A percentile compares a stretch with the other conserved stretches of the same genome.
Conservation (phyloP, 805 yeast species). For the Kazachstania martiniae region DNA sequence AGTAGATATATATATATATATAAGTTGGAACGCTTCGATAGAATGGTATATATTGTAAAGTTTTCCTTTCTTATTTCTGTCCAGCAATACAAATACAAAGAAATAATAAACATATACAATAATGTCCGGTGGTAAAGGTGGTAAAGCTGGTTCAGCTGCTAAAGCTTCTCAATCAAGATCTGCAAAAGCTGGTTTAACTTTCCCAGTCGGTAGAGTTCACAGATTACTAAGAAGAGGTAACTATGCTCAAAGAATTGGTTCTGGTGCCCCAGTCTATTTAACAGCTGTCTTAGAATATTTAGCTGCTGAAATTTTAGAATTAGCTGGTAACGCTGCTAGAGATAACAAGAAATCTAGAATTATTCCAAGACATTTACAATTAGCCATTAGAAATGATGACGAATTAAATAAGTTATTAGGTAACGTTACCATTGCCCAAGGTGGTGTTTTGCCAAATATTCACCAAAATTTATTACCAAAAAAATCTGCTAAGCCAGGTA, state of each 20-base stretch:
- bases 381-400: constrained; percentile 98
- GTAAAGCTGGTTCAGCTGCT: constrained; percentile 90
- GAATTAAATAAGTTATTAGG: constrained; percentile 89
- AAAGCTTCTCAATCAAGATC: constrained; percentile 97
- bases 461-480: constrained; percentile 86
- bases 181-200: constrained; percentile 95
- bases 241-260: constrained; percentile 97
- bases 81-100: no score
- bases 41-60: no score
- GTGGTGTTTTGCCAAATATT: constrained; percentile 98
- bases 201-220: constrained; percentile 99
- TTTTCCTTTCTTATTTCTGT: no score
- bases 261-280: constrained; percentile 97
- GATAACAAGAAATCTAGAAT: constrained; percentile 99
- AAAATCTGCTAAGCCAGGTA: constrained; percentile 46
- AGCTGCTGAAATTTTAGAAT: constrained; percentile 95
- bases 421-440: constrained; percentile 95
- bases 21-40: no score
- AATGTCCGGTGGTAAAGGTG: constrained; percentile 71
- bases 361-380: constrained; percentile 96
- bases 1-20: no score
- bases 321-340: constrained; percentile 98
- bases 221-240: constrained; percentile 93
- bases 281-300: constrained; percentile 95
- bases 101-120: not conserved